These are phyloP conservation scores for Carex littledalei DNA, from an alignment of 176 grass and related monocot species.

Conservation along the genomic window DNA sequence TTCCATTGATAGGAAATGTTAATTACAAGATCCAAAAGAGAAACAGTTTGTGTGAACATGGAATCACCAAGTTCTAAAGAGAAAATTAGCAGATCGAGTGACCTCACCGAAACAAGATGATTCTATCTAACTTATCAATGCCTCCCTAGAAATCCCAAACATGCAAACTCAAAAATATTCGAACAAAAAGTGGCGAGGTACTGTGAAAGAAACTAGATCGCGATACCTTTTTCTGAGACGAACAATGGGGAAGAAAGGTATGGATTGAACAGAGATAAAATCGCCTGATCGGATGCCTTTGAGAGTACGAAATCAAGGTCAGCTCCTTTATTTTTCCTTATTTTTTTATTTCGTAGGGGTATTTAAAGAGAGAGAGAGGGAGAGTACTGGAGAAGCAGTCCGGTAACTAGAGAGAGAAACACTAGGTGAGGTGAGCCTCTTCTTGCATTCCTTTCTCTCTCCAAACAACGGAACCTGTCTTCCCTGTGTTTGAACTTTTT, in stretches of 20 bases:
- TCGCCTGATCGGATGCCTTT: slow-evolving; percentile 1
- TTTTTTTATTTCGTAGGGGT: neutral
- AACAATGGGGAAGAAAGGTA: slow-evolving; percentile 24
- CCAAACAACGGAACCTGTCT: slow-evolving; percentile 15
- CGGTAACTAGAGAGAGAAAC: neutral
- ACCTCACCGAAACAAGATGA: neutral
- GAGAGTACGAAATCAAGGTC: slow-evolving; percentile 15
- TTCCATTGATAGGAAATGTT: no score
- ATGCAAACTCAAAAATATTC: neutral
- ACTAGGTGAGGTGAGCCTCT: neutral
- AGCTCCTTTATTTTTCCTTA: neutral
- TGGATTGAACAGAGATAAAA: neutral
- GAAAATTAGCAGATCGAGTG: slow-evolving; percentile 19
- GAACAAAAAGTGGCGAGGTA: neutral
- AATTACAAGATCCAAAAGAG: no score
- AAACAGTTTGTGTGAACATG: no score
- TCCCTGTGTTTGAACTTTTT: slow-evolving; percentile 24
- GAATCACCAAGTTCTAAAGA: neutral
- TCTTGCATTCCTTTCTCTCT: neutral
- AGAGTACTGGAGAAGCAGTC: slow-evolving; percentile 8
- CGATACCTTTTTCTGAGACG: neutral
- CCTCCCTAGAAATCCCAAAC: neutral
- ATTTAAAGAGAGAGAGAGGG: slow-evolving; percentile 5
- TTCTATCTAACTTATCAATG: neutral
- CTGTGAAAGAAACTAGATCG: slow-evolving; percentile 16